These are phyloP conservation scores for Skeletonema marinoi DNA, from an alignment of 108 stramenopile genomes.

Conservation along the genomic window DNA sequence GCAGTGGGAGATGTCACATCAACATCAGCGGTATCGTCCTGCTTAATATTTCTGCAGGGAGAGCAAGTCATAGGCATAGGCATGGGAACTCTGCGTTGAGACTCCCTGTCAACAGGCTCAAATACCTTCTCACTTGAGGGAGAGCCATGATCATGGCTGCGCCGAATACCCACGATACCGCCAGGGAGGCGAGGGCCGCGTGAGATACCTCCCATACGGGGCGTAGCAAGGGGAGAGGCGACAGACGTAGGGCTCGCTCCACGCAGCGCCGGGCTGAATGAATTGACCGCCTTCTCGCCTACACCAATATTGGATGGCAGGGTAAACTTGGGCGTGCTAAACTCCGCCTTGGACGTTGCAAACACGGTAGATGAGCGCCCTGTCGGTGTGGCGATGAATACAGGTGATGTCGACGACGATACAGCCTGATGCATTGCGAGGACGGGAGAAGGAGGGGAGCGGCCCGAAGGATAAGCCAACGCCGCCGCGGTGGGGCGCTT, in stretches of 20 bases:
- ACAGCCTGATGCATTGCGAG: neutral
- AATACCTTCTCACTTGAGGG: neutral
- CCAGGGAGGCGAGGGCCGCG: neutral
- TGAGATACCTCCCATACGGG: neutral
- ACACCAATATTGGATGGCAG: neutral
- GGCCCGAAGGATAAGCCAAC: neutral
- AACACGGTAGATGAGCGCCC: neutral
- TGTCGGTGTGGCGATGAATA: neutral
- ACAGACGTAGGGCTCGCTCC: neutral
- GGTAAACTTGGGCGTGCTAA: neutral
- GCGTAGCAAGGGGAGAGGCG: neutral
- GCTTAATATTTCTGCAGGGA: neutral
- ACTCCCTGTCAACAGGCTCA: neutral
- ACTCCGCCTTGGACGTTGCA: neutral
- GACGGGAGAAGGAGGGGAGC: neutral
- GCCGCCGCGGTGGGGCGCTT: neutral
- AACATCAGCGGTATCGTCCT: neutral
- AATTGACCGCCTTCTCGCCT: neutral
- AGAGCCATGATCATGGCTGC: neutral
- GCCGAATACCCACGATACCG: neutral
- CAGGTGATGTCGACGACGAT: neutral
- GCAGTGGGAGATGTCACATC: neutral
- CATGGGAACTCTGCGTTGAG: neutral
- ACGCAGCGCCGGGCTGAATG: neutral
- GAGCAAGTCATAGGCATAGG: neutral